Conservation (phyloP, 1,139 yeast species). For the Pichia sp. region DNA sequence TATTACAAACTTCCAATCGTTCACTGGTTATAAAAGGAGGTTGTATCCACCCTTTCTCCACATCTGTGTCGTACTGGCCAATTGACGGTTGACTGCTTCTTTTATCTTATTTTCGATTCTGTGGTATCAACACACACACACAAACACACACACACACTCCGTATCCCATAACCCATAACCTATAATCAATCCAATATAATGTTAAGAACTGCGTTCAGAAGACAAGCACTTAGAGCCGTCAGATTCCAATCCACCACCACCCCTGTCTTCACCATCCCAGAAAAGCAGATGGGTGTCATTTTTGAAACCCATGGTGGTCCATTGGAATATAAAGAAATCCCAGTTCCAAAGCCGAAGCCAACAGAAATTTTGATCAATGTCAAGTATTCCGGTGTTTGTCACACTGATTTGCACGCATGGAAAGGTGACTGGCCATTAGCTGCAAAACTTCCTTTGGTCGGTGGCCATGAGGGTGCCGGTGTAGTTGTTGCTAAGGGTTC, state of each 20-base stretch:
- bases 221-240: slow-evolving; percentile 11
- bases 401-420: slow-evolving; percentile 74
- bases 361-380: slow-evolving; percentile 59
- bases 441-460: slow-evolving; percentile 62
- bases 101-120: too few species aligned
- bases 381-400: slow-evolving; percentile 71
- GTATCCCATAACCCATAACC: too few species aligned
- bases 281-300: slow-evolving; percentile 64
- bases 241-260: slow-evolving; percentile 18
- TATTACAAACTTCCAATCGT: too few species aligned
- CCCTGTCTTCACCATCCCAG: slow-evolving; percentile 46
- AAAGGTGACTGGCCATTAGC: slow-evolving; percentile 70
- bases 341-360: slow-evolving; percentile 62
- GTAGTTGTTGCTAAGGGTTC: slow-evolving; percentile 68
- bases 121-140: too few species aligned
- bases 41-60: too few species aligned
- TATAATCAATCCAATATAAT: slow-evolving; percentile 2
- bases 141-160: too few species aligned
- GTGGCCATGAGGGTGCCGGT: slow-evolving; percentile 90
- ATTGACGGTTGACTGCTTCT: too few species aligned
- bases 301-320: slow-evolving; percentile 66
- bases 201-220: slow-evolving; percentile 17
- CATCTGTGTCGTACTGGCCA: too few species aligned
- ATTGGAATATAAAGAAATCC: slow-evolving; percentile 52
- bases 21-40: too few species aligned